Evolutionary conservation across 208 protist species (phyloP).

Genomic region (Crithidia bombi): DNA sequence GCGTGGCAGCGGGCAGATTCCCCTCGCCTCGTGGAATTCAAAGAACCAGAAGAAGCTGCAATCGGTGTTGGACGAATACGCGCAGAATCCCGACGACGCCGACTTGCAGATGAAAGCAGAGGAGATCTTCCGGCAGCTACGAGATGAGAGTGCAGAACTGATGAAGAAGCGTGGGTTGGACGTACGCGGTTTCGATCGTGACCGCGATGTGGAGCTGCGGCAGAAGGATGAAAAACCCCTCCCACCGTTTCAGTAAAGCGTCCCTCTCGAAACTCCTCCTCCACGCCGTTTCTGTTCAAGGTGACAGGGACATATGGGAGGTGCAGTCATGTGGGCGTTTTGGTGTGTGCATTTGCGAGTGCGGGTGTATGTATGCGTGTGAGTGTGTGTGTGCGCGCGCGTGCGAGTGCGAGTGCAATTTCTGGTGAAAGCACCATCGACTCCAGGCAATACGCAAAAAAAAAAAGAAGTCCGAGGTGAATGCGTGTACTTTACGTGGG

Average conservation of each 20-base stretch:
- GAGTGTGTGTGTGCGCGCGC: not conserved
- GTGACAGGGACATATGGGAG: too few species aligned
- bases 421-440: too few species aligned
- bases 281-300: not conserved
- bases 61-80: slow-evolving; percentile 80
- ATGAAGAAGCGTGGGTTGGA: slow-evolving; percentile 70
- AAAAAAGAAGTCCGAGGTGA: too few species aligned
- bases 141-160: slow-evolving; percentile 71
- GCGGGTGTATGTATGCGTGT: not conserved
- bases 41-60: slow-evolving; percentile 74
- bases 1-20: slow-evolving; percentile 79
- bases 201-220: slow-evolving; percentile 57
- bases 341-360: not conserved
- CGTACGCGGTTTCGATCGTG: slow-evolving; percentile 53
- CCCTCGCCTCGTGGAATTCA: slow-evolving; percentile 74
- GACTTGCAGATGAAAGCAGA: slow-evolving; percentile 69
- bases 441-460: too few species aligned
- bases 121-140: slow-evolving; percentile 72
- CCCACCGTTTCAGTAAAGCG: slow-evolving; percentile 76
- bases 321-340: too few species aligned
- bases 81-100: slow-evolving; percentile 81
- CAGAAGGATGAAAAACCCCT: slow-evolving; percentile 66
- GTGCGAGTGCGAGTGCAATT: too few species aligned
- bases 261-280: too few species aligned
- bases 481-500: too few species aligned